Evolutionary conservation across 2,329 filamentous ascomycete genomes (phyloP).

Genomic region (Xylaria arbuscula): DNA sequence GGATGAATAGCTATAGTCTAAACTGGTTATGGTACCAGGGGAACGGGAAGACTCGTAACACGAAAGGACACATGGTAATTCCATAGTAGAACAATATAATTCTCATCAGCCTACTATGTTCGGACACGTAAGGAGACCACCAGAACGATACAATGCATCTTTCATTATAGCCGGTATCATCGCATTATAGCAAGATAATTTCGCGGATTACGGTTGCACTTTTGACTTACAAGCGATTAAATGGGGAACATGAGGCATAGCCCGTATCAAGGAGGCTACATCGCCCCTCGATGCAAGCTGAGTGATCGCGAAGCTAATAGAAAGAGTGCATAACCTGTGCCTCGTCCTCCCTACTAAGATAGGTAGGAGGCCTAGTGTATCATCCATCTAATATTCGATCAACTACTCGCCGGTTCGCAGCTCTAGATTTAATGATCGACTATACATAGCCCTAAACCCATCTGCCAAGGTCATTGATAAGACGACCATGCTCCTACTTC

Average conservation of each 20-base stretch:
- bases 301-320: background rate
- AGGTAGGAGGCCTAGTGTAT: background rate
- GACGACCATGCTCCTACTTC: constrained; percentile 6
- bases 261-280: constrained; percentile 35
- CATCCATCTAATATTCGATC: background rate
- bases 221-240: constrained; percentile 6
- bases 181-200: background rate
- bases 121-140: background rate
- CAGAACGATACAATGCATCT: background rate
- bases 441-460: background rate
- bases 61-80: background rate
- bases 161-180: background rate
- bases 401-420: background rate
- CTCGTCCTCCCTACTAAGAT: background rate
- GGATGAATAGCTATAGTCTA: background rate
- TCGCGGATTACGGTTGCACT: background rate
- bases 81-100: background rate
- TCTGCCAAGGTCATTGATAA: background rate
- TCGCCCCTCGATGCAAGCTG: background rate
- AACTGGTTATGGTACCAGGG: background rate
- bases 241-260: constrained; percentile 39
- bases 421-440: background rate
- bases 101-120: background rate
- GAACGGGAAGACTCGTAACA: background rate
- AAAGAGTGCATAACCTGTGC: background rate